Evolutionary conservation across 2,329 filamentous ascomycete genomes (phyloP).

Genomic region (Coniochaeta sp.): DNA sequence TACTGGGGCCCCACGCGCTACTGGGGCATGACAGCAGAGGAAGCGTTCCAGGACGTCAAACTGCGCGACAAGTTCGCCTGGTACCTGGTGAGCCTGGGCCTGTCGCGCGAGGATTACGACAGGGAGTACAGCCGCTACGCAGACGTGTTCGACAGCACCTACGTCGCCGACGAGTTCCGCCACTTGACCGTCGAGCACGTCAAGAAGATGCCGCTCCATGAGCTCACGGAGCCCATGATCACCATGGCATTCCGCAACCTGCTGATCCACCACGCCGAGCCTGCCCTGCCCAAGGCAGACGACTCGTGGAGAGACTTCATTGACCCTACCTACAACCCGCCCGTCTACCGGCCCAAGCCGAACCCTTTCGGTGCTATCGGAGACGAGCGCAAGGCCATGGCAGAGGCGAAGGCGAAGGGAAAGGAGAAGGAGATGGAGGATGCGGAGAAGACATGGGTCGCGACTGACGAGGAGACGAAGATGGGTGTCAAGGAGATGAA

Average conservation of each 20-base stretch:
- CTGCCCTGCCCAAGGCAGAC: background rate
- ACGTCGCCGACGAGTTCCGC: background rate
- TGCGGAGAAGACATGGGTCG: too few relatives aligned
- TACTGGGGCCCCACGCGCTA: slow-evolving; percentile 24
- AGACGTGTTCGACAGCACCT: background rate
- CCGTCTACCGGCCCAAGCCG: background rate
- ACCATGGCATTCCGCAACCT: background rate
- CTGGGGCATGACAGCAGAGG: background rate
- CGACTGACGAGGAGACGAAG: too few relatives aligned
- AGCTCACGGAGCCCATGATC: background rate
- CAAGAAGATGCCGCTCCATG: background rate
- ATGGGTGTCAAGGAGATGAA: too few relatives aligned
- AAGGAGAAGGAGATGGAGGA: background rate
- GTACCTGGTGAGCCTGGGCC: background rate
- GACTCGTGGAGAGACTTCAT: background rate
- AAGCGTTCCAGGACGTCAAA: background rate
- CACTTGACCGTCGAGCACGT: background rate
- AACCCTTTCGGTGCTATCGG: background rate
- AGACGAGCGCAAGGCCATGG: background rate
- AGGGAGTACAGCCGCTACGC: background rate
- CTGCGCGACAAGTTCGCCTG: background rate
- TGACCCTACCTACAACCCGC: background rate
- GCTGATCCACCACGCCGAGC: background rate
- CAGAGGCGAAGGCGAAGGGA: background rate
- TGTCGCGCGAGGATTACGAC: background rate